Evolutionary conservation across 345 rosid genomes (phyloP).

Genomic region (Erysimum cheiranthoides): DNA sequence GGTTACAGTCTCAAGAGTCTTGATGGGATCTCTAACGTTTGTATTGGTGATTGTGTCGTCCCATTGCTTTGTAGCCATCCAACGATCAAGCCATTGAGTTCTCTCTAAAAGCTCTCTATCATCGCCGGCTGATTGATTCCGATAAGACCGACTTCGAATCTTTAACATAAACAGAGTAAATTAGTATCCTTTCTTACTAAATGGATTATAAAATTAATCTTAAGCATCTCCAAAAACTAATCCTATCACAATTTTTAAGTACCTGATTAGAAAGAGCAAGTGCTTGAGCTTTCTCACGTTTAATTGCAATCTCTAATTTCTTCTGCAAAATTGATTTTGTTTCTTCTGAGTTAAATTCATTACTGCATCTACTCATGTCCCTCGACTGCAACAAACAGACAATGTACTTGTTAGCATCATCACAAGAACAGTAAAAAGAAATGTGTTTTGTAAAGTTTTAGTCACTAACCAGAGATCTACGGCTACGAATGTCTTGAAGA

Average conservation of each 20-base stretch:
- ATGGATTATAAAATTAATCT: too few relatives aligned
- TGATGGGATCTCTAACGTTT: constrained; percentile 51
- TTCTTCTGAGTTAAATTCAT: constrained; percentile 61
- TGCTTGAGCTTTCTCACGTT: constrained; percentile 68
- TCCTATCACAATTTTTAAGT: not conserved
- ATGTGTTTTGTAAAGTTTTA: too few relatives aligned
- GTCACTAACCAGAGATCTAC: constrained; percentile 57
- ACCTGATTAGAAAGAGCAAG: constrained; percentile 81
- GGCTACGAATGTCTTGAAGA: constrained; percentile 67
- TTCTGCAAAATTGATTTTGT: constrained; percentile 54
- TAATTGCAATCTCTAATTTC: constrained; percentile 60
- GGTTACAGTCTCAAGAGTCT: constrained; percentile 60
- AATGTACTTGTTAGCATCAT: not conserved
- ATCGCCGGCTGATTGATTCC: constrained; percentile 65
- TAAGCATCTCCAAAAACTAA: too few relatives aligned
- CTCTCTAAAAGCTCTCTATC: constrained; percentile 60
- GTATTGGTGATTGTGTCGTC: constrained; percentile 55
- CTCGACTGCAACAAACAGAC: constrained; percentile 57
- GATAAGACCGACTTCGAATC: constrained; percentile 64
- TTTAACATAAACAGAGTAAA: constrained; percentile 29
- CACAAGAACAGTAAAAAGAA: not conserved
- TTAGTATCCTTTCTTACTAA: not conserved
- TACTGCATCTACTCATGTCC: constrained; percentile 62
- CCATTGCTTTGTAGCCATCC: constrained; percentile 87
- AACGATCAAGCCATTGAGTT: constrained; percentile 77